Evolutionary conservation across 2,329 filamentous ascomycete genomes (phyloP).

Genomic region (Cytospora paraplurivora): DNA sequence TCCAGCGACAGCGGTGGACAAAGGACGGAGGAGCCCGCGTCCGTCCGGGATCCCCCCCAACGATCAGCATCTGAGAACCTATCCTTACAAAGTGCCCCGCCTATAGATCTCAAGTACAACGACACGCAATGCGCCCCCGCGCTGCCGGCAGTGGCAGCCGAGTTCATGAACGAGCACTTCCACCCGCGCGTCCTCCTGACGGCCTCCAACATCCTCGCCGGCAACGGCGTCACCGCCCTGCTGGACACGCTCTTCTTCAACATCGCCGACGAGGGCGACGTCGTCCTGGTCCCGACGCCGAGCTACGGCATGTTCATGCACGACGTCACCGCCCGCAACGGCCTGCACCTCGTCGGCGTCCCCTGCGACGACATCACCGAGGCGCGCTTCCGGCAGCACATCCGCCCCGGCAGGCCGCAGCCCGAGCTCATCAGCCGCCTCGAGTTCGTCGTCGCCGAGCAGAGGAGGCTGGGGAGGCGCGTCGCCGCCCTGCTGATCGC

Average conservation of each 20-base stretch:
- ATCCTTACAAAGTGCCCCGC: neutral
- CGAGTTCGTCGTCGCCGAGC: constrained; percentile 13
- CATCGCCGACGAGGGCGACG: constrained; percentile 22
- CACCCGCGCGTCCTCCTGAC: constrained; percentile 16
- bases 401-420: constrained; percentile 23
- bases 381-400: constrained; percentile 22
- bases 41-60: neutral
- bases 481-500: constrained; percentile 25
- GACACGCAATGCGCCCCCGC: constrained; percentile 23
- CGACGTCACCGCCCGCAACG: constrained; percentile 24
- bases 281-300: constrained; percentile 22
- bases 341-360: constrained; percentile 19
- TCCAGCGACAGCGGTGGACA: neutral
- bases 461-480: constrained; percentile 17
- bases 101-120: constrained; percentile 25
- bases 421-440: constrained; percentile 23
- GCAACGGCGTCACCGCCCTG: constrained; percentile 24
- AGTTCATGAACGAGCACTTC: constrained; percentile 26
- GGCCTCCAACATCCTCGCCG: constrained; percentile 16
- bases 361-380: constrained; percentile 26
- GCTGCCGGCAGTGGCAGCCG: constrained; percentile 18
- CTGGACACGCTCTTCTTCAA: constrained; percentile 27
- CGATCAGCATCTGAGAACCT: constrained; percentile 6
- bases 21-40: neutral
- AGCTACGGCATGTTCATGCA: constrained; percentile 26